A percentile compares a stretch with the other conserved stretches of the same genome.
Evolutionary conservation across 257 asterid genomes (phyloP).

Genomic region (Nicotiana tomentosiformis): DNA sequence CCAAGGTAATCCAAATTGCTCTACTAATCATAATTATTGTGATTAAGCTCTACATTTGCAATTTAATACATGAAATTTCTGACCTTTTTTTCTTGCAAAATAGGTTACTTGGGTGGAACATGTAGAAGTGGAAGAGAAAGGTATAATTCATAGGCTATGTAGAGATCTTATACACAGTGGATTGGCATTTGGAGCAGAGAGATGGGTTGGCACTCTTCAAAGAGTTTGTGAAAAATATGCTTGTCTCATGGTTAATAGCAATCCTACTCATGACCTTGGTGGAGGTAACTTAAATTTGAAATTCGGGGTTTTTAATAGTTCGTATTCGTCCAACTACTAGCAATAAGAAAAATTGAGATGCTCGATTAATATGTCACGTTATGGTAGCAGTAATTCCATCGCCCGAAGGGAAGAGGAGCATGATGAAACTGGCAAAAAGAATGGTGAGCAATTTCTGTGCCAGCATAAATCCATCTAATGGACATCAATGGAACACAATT

Average conservation of each 20-base stretch:
- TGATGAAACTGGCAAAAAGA: constrained; percentile 91
- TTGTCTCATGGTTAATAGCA: constrained; percentile 61
- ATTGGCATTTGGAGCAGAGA: constrained; percentile 81
- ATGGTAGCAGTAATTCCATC: constrained; percentile 56
- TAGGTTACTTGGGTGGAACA: constrained; percentile 97
- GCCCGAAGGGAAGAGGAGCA: constrained; percentile 77
- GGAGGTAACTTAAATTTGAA: constrained; percentile 43
- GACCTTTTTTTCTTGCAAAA: background rate
- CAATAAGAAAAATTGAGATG: background rate
- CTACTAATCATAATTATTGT: background rate
- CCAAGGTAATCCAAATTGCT: constrained; percentile 48
- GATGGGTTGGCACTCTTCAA: constrained; percentile 86
- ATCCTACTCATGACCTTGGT: constrained; percentile 61
- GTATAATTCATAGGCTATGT: constrained; percentile 49
- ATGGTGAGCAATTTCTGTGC: constrained; percentile 82
- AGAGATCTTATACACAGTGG: constrained; percentile 75
- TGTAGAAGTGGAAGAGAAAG: constrained; percentile 80
- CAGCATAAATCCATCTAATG: constrained; percentile 62
- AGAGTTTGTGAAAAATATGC: constrained; percentile 80
- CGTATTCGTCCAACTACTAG: background rate
- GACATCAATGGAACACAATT: constrained; percentile 73
- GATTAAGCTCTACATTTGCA: background rate
- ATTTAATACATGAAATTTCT: background rate
- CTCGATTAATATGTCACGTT: background rate
- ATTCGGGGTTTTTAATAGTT: background rate